Evolutionary conservation across 2,329 filamentous ascomycete species (phyloP), one percentile per base, ranked within the genome.

Genomic region (Parastagonospora nodorum): DNA sequence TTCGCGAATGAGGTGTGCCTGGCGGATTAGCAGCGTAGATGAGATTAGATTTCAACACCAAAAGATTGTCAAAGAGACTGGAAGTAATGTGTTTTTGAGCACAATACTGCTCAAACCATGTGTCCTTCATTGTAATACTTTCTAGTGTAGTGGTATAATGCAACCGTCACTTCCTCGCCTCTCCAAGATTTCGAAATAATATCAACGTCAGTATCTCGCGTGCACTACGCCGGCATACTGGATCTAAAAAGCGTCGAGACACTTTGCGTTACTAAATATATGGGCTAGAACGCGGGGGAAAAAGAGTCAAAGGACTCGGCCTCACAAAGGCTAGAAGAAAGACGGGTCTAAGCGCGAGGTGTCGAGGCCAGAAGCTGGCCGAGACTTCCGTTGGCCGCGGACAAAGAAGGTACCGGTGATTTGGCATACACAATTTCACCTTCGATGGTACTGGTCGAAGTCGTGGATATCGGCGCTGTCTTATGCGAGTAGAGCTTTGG

Each of bases 391-490:
- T 74, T 71, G 43, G 67, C 69, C 27, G 68, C 63, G 27, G 67
- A 68, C 27, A 65, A 53, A 16, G 67, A 63, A 35, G 67, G 66
- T 16, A 73, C 64, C 2, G 71, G 68, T 5, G 58, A 61, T 53
- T 72, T 73, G 43, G 69, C 64, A 42, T 74, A 75, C 45, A 69
- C 49, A 35, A 74, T 69, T 50, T 74, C 69, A 49, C 72, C 72
- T 48, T 73, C 71, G 31, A 71, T 69, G 3, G 61, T 60, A 42
- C 66, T 68, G n/a, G 57, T 67, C 8, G 68, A 69, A 6, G 68
- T 72, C 41, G 55, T 57, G 8, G 67, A 72, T 31, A 68, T 60
- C 0, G 71, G 64, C n/a, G 57, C 55, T 10, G 65, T 63, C 52
- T 74, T 73, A 33, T 71, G 52, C 14, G 68, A 71, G 45, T 72